Conservation (phyloP, 805 yeast genomes). For the Ogataea paradorogensis region DNA sequence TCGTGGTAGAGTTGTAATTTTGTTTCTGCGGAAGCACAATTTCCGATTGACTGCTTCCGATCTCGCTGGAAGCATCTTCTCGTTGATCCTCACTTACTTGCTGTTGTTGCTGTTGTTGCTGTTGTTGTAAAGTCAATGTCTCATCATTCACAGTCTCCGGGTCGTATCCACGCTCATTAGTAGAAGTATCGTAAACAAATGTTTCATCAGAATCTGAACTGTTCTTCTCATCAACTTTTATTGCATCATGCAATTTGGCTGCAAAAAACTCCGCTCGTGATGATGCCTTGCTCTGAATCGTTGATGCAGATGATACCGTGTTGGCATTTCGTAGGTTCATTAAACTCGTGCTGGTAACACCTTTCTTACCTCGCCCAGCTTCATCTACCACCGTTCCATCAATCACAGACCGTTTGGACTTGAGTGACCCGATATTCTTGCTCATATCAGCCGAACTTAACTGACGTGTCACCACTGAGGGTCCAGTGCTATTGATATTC, state of each 20-base stretch:
- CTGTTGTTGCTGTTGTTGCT: slow-evolving; percentile 7
- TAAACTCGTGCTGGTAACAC: slow-evolving; percentile 23
- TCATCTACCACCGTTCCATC: slow-evolving; percentile 10
- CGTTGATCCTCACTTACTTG: neutral
- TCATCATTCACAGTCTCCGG: slow-evolving; percentile 26
- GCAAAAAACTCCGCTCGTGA: slow-evolving; percentile 92
- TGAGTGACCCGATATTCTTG: slow-evolving; percentile 10
- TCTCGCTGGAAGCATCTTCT: slow-evolving; percentile 20
- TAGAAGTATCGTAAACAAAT: slow-evolving; percentile 78
- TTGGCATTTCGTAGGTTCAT: slow-evolving; percentile 27
- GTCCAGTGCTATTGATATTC: neutral
- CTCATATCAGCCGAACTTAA: slow-evolving; percentile 6
- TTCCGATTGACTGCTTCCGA: slow-evolving; percentile 21
- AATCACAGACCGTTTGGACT: slow-evolving; percentile 22
- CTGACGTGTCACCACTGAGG: slow-evolving; percentile 6
- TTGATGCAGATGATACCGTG: slow-evolving; percentile 27
- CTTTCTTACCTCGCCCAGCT: neutral
- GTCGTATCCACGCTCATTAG: slow-evolving; percentile 14
- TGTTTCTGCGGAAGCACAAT: slow-evolving; percentile 15
- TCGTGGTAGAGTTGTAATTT: slow-evolving; percentile 15
- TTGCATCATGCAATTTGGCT: slow-evolving; percentile 91
- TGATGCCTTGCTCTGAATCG: slow-evolving; percentile 45
- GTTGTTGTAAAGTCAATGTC: slow-evolving; percentile 11
- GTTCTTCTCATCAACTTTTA: slow-evolving; percentile 74
- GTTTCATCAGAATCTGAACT: slow-evolving; percentile 86